phyloP scores from a whole-genome alignment of 805 yeast genomes.

The Saturnispora quitensis region DNA sequence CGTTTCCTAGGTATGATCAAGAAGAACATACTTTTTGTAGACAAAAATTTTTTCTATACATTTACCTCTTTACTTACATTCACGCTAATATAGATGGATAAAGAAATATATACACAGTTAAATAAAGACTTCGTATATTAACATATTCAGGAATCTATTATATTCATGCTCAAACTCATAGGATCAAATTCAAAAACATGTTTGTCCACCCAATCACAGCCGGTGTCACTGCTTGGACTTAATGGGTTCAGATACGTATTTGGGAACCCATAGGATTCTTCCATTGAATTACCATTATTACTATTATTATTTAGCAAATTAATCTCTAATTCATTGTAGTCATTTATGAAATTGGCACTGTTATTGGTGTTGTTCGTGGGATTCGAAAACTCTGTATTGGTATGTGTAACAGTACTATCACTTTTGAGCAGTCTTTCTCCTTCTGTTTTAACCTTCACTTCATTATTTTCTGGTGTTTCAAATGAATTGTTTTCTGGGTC shows the following conservation, averaged over 20 bases:
- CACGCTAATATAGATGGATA: neutral
- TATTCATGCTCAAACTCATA: conserved; percentile 14
- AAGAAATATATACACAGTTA: neutral
- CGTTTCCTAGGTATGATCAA: neutral
- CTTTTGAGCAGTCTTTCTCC: neutral
- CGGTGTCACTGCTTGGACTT: conserved; percentile 35
- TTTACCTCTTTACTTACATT: neutral
- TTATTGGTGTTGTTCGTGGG: neutral
- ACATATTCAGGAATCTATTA: neutral
- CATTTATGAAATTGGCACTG: conserved; percentile 3
- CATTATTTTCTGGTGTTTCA: neutral
- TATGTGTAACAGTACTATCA: neutral
- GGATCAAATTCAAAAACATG: conserved; percentile 32
- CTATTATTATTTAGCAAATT: conserved; percentile 14
- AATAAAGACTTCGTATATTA: neutral
- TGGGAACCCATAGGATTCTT: conserved; percentile 11
- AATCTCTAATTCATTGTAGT: conserved; percentile 21
- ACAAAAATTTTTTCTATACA: neutral
- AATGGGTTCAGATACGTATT: conserved; percentile 11
- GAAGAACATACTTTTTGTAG: neutral
- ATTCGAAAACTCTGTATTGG: conserved; percentile 3
- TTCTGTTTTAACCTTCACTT: neutral
- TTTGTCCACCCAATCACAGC: conserved; percentile 52
- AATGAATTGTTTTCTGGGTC: neutral
- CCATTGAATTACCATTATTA: conserved; percentile 7